phyloP scores from a whole-genome alignment of 2,329 filamentous ascomycete species.

The Trichoderma sp. region DNA sequence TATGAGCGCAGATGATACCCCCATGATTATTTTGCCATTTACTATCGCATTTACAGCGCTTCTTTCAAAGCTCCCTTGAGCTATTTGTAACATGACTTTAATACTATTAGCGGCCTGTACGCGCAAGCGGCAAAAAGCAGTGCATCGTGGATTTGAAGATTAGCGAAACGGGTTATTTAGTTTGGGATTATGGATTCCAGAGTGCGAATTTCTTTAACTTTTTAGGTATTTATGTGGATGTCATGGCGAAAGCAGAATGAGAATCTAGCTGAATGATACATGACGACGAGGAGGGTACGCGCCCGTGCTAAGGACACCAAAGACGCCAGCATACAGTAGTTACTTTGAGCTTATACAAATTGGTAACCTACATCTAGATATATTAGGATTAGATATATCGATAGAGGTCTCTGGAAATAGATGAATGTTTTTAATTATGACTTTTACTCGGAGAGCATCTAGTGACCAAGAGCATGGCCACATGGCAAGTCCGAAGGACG shows the following conservation, averaged over 20 bases:
- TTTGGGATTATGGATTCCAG: background rate
- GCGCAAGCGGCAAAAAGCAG: constrained; percentile 4
- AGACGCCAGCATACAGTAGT: background rate
- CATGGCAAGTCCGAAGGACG: background rate
- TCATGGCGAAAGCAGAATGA: background rate
- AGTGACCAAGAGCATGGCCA: background rate
- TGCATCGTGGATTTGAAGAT: background rate
- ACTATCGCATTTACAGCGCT: background rate
- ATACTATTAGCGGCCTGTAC: background rate
- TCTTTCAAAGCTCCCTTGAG: background rate
- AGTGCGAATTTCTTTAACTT: background rate
- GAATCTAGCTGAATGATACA: background rate
- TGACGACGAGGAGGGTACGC: background rate
- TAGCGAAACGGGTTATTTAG: background rate
- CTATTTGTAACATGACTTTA: background rate
- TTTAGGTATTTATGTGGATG: background rate
- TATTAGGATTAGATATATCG: background rate
- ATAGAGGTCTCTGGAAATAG: background rate
- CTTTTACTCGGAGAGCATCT: background rate
- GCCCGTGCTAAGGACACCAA: background rate
- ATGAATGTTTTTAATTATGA: background rate
- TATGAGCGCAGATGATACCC: constrained; percentile 42
- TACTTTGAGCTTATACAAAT: background rate
- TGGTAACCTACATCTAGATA: background rate
- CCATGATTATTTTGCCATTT: background rate